phyloP scores from a whole-genome alignment of 169 alveolate species.

The Eimeria brunetti region DNA sequence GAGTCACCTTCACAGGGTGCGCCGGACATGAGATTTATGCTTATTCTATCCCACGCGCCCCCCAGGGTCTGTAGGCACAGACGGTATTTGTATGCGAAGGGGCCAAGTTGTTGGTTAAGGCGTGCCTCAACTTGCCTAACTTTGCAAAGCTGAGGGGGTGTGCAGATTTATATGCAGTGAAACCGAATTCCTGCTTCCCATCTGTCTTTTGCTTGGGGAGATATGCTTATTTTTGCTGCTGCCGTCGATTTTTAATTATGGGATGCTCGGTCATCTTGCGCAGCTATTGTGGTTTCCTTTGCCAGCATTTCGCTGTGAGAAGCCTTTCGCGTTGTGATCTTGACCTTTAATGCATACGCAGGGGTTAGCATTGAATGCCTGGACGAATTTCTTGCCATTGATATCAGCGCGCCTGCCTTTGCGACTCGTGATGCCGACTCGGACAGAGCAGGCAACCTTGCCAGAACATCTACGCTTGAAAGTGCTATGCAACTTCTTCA shows the following conservation, averaged over 20 bases:
- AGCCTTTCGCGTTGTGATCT: neutral
- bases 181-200: neutral
- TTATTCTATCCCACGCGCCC: neutral
- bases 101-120: neutral
- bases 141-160: neutral
- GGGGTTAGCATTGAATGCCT: constrained; percentile 86
- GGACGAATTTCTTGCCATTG: constrained; percentile 88
- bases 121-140: neutral
- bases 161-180: neutral
- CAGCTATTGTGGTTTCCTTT: neutral
- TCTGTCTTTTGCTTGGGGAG: neutral
- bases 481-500: constrained; percentile 80
- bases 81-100: neutral
- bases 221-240: neutral
- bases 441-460: constrained; percentile 46
- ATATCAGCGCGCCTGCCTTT: constrained; percentile 81
- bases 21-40: neutral
- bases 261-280: neutral
- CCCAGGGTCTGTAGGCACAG: neutral
- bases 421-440: constrained; percentile 36
- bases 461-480: constrained; percentile 79
- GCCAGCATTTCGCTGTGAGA: neutral
- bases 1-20: neutral
- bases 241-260: neutral
- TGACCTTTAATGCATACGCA: constrained; percentile 5